A percentile compares a stretch with the other conserved stretches of the same genome.
These are phyloP conservation scores for Saccharomycopsis synnaedendra DNA, from an alignment of 805 yeast species.

Conservation along the genomic window DNA sequence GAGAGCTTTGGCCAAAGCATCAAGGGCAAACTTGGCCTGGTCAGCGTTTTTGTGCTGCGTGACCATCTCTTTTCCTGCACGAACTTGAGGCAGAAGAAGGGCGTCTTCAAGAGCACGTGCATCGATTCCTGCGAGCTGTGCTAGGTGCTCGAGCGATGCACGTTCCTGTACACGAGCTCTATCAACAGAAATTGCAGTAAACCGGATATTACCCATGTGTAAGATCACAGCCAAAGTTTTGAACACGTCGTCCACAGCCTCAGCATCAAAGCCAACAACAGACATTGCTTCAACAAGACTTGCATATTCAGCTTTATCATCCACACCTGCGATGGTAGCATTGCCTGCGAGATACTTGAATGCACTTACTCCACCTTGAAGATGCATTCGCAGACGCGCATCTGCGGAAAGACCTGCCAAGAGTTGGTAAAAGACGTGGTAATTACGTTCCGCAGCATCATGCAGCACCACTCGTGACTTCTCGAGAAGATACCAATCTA, in stretches of 20 bases:
- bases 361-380: conserved; percentile 25
- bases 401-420: conserved; percentile 49
- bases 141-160: conserved; percentile 38
- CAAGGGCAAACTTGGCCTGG: conserved; percentile 73
- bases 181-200: conserved; percentile 53
- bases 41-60: conserved; percentile 65
- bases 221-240: conserved; percentile 63
- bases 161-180: conserved; percentile 60
- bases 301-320: conserved; percentile 61
- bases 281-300: conserved; percentile 55
- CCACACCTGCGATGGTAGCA: conserved; percentile 53
- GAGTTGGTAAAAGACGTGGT: conserved; percentile 87
- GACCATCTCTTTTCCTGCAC: conserved; percentile 83
- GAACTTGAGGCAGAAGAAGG: conserved; percentile 69
- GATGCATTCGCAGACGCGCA: conserved; percentile 37
- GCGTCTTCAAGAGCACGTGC: conserved; percentile 42
- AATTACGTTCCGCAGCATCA: conserved; percentile 70
- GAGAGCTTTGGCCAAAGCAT: conserved; percentile 77
- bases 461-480: conserved; percentile 86
- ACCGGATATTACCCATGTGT: conserved; percentile 77
- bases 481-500: conserved; percentile 89
- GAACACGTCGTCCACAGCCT: conserved; percentile 49
- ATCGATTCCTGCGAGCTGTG: conserved; percentile 56
- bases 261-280: conserved; percentile 54
- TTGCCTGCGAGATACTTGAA: conserved; percentile 55